Percentiles rank a stretch among this genome's conserved stretches.
phyloP scores from a whole-genome alignment of 2,329 filamentous ascomycete genomes.

The Cadophora sp. region DNA sequence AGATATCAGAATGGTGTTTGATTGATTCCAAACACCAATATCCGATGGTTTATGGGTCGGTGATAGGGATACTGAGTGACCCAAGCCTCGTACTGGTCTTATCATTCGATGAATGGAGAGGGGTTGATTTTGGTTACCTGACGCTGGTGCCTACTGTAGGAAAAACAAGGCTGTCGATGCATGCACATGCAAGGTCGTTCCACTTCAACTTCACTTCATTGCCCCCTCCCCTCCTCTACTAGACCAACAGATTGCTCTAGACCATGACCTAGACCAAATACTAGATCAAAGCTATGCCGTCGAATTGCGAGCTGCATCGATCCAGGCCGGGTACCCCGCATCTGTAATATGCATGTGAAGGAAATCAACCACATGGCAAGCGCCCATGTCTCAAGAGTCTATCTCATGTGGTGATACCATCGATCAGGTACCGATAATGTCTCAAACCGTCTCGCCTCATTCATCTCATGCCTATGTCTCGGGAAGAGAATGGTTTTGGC shows the following conservation, averaged over 20 bases:
- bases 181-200: constrained; percentile 10
- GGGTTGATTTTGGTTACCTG: neutral
- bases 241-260: neutral
- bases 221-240: neutral
- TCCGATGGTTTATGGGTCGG: neutral
- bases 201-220: neutral
- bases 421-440: constrained; percentile 13
- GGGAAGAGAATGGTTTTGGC: neutral
- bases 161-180: constrained; percentile 3
- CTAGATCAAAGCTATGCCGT: neutral
- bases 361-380: neutral
- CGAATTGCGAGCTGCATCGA: neutral
- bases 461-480: constrained; percentile 2
- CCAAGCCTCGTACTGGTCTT: neutral
- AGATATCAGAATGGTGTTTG: neutral
- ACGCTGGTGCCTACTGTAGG: neutral
- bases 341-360: neutral
- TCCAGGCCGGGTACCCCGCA: constrained; percentile 1
- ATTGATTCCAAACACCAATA: neutral
- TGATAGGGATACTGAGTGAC: neutral
- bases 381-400: neutral
- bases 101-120: neutral
- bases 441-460: neutral
- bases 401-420: constrained; percentile 1
- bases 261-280: neutral